phyloP scores from a whole-genome alignment of 345 rosid genomes.

The Turnera subulata region DNA sequence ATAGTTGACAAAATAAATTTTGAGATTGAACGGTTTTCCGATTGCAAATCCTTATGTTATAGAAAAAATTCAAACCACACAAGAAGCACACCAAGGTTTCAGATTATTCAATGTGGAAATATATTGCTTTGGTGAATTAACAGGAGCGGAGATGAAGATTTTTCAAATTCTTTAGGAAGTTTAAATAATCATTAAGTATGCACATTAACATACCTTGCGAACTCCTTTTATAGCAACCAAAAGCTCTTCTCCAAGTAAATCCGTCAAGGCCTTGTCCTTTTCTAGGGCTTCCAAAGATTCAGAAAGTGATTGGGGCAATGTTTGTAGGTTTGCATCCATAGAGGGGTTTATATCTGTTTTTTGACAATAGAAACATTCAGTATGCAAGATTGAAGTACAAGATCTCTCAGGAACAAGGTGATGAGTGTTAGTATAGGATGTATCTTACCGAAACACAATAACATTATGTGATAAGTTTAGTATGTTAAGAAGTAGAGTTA shows the following conservation, averaged over 20 bases:
- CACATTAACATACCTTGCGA: conserved; percentile 58
- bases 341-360: conserved; percentile 64
- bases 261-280: conserved; percentile 49
- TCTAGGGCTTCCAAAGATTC: conserved; percentile 70
- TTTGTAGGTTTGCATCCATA: conserved; percentile 41
- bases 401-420: background rate
- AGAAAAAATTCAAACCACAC: no score
- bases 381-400: background rate
- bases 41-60: no score
- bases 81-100: background rate
- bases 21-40: no score
- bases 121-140: no score
- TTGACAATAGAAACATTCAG: background rate
- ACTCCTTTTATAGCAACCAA: conserved; percentile 66
- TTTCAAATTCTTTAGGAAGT: background rate
- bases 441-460: no score
- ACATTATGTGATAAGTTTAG: no score
- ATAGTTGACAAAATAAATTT: no score
- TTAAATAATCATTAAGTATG: background rate
- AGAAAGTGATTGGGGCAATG: conserved; percentile 66
- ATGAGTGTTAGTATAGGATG: no score
- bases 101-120: background rate
- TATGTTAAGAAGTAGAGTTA: no score
- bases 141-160: background rate
- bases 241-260: conserved; percentile 69